phyloP scores from a whole-genome alignment of 2,329 filamentous ascomycete genomes.

The Hansfordia pulvinata region DNA sequence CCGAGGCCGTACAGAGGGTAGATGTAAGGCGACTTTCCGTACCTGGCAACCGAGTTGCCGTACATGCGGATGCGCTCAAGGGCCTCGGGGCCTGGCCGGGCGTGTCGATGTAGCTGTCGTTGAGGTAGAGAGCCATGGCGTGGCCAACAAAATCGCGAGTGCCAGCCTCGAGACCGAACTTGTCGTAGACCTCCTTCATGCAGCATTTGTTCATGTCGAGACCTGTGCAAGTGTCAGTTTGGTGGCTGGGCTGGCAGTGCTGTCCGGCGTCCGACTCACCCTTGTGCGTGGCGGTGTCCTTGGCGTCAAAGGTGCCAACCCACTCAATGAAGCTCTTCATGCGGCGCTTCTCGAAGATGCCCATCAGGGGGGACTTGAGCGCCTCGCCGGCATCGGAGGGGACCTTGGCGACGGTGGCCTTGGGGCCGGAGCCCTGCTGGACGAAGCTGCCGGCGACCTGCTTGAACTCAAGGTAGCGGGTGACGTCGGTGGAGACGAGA shows the following conservation, averaged over 20 bases:
- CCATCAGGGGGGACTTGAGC: slow-evolving; percentile 86
- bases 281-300: slow-evolving; percentile 78
- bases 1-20: slow-evolving; percentile 96
- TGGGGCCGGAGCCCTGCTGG: slow-evolving; percentile 70
- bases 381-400: slow-evolving; percentile 87
- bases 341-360: slow-evolving; percentile 91
- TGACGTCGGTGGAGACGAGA: slow-evolving; percentile 88
- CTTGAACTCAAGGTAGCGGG: slow-evolving; percentile 81
- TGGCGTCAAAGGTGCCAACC: slow-evolving; percentile 74
- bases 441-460: slow-evolving; percentile 94
- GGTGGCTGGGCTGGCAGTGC: neutral
- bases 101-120: slow-evolving; percentile 71
- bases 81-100: slow-evolving; percentile 64
- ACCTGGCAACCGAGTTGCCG: slow-evolving; percentile 92
- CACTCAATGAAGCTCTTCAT: slow-evolving; percentile 96
- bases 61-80: slow-evolving; percentile 91
- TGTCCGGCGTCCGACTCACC: slow-evolving; percentile 38
- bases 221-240: slow-evolving; percentile 32
- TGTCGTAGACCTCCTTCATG: slow-evolving; percentile 99
- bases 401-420: slow-evolving; percentile 91
- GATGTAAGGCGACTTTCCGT: slow-evolving; percentile 98
- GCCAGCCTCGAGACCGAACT: slow-evolving; percentile 79
- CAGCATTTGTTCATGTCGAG: slow-evolving; percentile 66
- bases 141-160: slow-evolving; percentile 96
- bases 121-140: slow-evolving; percentile 92